Conservation (phyloP, 495 filamentous ascomycete species). For the Margaritispora aquatica region DNA sequence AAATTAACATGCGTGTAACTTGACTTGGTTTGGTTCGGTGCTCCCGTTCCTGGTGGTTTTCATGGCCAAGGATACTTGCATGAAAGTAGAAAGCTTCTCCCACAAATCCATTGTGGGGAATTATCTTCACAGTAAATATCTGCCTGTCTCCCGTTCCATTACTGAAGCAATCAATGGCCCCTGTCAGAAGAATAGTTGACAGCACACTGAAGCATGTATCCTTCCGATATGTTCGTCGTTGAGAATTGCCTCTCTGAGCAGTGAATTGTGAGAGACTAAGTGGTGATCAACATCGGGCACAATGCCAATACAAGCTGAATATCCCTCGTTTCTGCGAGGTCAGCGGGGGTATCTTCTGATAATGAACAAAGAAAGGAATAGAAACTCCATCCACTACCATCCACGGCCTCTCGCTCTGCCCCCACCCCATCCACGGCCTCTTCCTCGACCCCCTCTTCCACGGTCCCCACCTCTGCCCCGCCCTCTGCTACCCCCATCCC, state of each 20-base stretch:
- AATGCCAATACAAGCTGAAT: too few species aligned
- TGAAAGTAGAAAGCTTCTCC: neutral
- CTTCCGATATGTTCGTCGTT: neutral
- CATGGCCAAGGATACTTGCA: neutral
- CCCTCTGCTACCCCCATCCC: slow-evolving; percentile 26
- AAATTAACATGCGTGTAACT: neutral
- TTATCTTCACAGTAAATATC: neutral
- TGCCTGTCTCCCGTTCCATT: neutral
- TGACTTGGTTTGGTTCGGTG: neutral
- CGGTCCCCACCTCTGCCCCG: slow-evolving; percentile 24
- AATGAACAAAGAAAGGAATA: neutral
- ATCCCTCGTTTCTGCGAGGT: neutral
- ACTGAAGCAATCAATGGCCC: neutral
- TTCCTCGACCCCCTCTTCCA: slow-evolving; percentile 25
- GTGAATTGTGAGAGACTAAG: too few species aligned
- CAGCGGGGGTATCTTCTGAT: neutral
- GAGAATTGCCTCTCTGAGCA: too few species aligned
- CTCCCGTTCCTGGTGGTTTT: neutral
- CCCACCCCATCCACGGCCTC: slow-evolving; percentile 29
- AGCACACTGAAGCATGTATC: neutral
- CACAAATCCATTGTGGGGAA: neutral
- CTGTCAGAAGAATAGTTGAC: neutral
- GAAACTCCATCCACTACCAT: slow-evolving; percentile 1
- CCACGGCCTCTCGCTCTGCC: slow-evolving; percentile 33
- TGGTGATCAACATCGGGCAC: too few species aligned